Conservation (phyloP, 2,329 filamentous ascomycete species). For the Aspergillus sergii region DNA sequence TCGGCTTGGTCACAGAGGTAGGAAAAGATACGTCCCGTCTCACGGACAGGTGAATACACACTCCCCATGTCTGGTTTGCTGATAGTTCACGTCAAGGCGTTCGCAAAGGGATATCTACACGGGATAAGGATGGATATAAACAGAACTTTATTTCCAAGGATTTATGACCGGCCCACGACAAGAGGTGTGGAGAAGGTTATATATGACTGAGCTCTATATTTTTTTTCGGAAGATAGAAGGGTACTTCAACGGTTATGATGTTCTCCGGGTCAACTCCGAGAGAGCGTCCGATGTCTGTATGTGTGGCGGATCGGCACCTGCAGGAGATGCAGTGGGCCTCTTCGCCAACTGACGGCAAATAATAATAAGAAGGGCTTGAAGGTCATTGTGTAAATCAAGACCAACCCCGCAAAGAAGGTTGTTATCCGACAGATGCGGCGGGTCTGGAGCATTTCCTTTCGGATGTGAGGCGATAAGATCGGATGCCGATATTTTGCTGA, state of each 20-base stretch:
- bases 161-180: neutral
- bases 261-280: slow-evolving; percentile 20
- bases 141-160: slow-evolving; percentile 5
- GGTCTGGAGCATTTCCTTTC: neutral
- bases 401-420: slow-evolving; percentile 12
- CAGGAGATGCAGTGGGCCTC: neutral
- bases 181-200: neutral
- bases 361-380: neutral
- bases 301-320: slow-evolving; percentile 11
- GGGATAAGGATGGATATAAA: slow-evolving; percentile 10
- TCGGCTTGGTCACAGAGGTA: slow-evolving; percentile 39
- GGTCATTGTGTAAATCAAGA: slow-evolving; percentile 3
- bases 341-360: slow-evolving; percentile 9
- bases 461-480: slow-evolving; percentile 5
- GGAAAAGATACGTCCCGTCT: slow-evolving; percentile 42
- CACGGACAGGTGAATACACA: slow-evolving; percentile 37
- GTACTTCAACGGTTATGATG: neutral
- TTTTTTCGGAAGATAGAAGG: neutral
- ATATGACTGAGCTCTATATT: neutral
- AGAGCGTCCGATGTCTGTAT: slow-evolving; percentile 13
- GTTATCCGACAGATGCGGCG: slow-evolving; percentile 4
- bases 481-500: neutral
- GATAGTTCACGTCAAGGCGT: neutral
- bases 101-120: neutral
- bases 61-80: slow-evolving; percentile 10